Base-by-base conservation (phyloP, 164 flowering plant genomes). In the Magnolia changhungtana region DNA sequence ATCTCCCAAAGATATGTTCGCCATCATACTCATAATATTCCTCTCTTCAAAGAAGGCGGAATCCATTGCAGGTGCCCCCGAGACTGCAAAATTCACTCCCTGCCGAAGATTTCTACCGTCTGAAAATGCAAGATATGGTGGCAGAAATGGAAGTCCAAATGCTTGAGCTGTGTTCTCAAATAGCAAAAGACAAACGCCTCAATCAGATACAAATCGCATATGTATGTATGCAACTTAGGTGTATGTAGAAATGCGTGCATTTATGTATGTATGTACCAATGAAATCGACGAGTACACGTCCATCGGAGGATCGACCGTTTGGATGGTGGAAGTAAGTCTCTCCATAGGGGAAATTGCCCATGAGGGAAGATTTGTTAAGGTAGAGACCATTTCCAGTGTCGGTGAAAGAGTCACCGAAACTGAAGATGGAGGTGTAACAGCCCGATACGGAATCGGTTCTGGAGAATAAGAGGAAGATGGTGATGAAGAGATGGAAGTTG, bases 71-170 rank as follows among this genome's bases (percentile, higher is more conserved):
- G 90, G 85, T 1, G 93, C 90, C 59, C 93, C 93, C 0, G 72
- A 84, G 2, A 86, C 89, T 0, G 93, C 91, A 29, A 88, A 90
- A 78, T 90, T 90, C 68, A 87, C 85, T 10, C 90, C 90, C 0
- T 72, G 59, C 6, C 16, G 23, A n/a, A 79, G 74, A 69, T 72
- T 63, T 14, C 18, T n/a, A 6, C 69, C 27, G 9, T 65, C 74
- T 7, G 23, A 31, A 4, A 13, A 11, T 69, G 61, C 84, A 0
- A 86, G 66, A 75, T 83, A 86, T 1, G 91, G 88, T 4, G 85
- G 89, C 27, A 88, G 45, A 14, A 78, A 71, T 7, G 89, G 88
- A 3, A 87, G 75, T 8, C 86, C 87, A 18, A 11, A 75, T 51
- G 77, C 77, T 19, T 75, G 72, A 7, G 77, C 77, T 75, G 77